A percentile compares a stretch with the other conserved stretches of the same genome.
Conservation (phyloP, 202 grass and related monocot species). For the Elaeis oleifera region DNA sequence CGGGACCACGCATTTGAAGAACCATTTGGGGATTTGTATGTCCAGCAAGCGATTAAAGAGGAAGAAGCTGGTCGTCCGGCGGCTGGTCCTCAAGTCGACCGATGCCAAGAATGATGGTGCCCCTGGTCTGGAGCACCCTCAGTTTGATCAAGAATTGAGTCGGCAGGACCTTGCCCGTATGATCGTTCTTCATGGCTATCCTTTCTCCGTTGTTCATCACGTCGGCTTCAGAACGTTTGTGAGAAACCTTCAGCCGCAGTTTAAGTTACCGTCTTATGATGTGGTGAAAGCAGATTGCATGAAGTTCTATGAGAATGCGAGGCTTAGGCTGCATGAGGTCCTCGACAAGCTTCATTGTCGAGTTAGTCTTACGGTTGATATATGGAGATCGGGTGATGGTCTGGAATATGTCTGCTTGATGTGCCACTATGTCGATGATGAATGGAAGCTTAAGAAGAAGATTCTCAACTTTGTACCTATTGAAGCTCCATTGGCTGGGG, state of each 20-base stretch:
- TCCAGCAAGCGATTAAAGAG: constrained; percentile 63
- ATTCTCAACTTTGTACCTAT: constrained; percentile 82
- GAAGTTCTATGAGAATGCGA: constrained; percentile 71
- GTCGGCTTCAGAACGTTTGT: constrained; percentile 77
- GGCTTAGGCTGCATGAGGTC: constrained; percentile 51
- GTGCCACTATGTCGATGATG: constrained; percentile 66
- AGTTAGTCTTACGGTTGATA: constrained; percentile 75
- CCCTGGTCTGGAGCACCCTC: constrained; percentile 19
- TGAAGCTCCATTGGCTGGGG: constrained; percentile 38
- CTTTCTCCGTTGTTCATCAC: constrained; percentile 83
- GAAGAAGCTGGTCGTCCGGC: constrained; percentile 78
- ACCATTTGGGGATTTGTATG: constrained; percentile 77
- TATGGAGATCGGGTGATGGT: constrained; percentile 68
- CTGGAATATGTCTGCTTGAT: constrained; percentile 76
- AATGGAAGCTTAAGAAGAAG: constrained; percentile 89
- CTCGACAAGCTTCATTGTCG: constrained; percentile 49
- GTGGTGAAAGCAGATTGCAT: constrained; percentile 80
- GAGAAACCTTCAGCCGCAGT: constrained; percentile 85
- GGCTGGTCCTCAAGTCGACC: constrained; percentile 30
- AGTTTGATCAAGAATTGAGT: constrained; percentile 84
- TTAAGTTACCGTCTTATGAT: constrained; percentile 75
- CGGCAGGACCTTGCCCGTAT: constrained; percentile 64
- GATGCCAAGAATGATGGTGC: constrained; percentile 19
- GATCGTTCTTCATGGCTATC: constrained; percentile 95
- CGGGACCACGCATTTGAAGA: constrained; percentile 83